Evolutionary conservation across 495 filamentous ascomycete genomes (phyloP).

Genomic region (Xylaria intraflava): DNA sequence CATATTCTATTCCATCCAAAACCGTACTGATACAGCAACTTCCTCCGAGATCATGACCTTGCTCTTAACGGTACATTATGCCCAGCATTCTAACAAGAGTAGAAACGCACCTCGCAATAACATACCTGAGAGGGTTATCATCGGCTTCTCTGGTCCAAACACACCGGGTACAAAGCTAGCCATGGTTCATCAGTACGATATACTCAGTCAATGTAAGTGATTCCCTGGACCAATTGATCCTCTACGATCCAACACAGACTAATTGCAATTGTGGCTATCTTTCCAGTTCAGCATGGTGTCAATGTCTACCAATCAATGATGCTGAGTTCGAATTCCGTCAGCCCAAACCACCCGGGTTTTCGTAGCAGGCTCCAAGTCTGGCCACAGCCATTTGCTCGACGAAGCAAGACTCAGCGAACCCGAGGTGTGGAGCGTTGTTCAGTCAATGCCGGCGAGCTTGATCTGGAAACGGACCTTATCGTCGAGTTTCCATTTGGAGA

Average conservation of each 20-base stretch:
- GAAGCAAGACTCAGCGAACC: not conserved
- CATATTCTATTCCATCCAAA: too few species aligned
- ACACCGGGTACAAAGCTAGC: not conserved
- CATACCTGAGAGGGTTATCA: not conserved
- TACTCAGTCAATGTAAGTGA: not conserved
- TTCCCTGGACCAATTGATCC: not conserved
- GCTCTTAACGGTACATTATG: too few species aligned
- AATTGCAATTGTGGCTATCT: too few species aligned
- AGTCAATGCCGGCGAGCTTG: not conserved
- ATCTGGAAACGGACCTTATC: not conserved
- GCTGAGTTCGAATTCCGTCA: not conserved
- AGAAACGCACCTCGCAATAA: not conserved
- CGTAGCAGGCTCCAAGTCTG: not conserved
- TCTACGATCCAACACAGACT: not conserved
- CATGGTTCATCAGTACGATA: not conserved
- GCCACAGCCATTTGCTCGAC: not conserved
- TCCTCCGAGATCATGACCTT: too few species aligned
- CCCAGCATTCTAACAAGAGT: not conserved
- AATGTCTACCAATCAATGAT: not conserved
- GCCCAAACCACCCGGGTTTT: not conserved
- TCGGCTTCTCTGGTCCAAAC: not conserved
- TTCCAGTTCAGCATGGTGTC: not conserved
- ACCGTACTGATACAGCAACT: too few species aligned
- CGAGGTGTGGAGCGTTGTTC: too few species aligned
- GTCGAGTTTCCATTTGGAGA: not conserved